Base-by-base conservation (phyloP, 139 green algal genomes). In the Trebouxia sp. region DNA sequence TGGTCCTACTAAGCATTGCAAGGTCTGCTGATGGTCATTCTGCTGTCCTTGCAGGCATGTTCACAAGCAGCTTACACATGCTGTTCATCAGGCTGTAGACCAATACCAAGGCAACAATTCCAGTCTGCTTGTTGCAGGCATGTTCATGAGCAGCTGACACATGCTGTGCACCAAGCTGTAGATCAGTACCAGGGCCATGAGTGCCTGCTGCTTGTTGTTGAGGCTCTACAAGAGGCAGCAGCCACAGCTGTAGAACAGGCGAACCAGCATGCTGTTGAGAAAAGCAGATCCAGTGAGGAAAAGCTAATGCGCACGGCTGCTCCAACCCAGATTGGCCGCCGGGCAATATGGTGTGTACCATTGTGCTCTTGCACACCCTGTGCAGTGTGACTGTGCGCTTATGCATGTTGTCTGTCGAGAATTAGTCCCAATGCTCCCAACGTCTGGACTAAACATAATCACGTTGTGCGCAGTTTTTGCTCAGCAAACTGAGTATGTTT, bases 141-240 rank as follows among this genome's bases (percentile, higher is more conserved):
- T 37, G n/a, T 45, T 10, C 47, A 65, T 30, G 74, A 62, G 37
- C n/a, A 65, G 15, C 65, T 78, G 5, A 83, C 53, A 55, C 32
- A 66, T 26, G 62, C 30, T 41, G 65, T 77, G 5, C 69, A 66
- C 28, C 51, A 81, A 53, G 43, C 38, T 65, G 58, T 47, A 17
- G 20, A 76, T 17, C 43, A 76, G 84, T 81, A 24, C 47, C 45
- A 22, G 32, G 80, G 74, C 41, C 66, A 28, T 38, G 84, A 86
- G 20, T 76, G 65, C 65, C 20, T 87, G 28, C n/a, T 87, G 80
- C 53, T 86, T 32, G 41, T 78, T 10, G 39, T 86, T n/a, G 56
- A 78, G 15, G 39, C 28, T n/a, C 69, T 87, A 43, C 75, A 80
- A 32, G 43, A 74, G 50, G 45, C 43, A 39, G 65, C 53, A 39